Conservation (phyloP, 163 green algal species). For the Chlorella variabilis region DNA sequence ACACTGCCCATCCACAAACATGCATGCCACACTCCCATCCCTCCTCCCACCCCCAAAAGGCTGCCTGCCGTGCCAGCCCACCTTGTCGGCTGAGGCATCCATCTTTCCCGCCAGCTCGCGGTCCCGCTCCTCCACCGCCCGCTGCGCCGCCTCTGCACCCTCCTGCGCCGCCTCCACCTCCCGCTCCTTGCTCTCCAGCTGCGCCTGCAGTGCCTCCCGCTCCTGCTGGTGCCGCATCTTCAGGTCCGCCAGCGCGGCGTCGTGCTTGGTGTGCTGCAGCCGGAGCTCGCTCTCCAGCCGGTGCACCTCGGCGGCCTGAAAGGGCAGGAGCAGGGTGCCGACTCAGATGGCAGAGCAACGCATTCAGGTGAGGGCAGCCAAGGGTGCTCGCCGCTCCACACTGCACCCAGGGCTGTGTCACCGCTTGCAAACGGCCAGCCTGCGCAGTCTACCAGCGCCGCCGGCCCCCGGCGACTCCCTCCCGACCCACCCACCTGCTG, state of each 20-base stretch:
- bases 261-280: conserved; percentile 17
- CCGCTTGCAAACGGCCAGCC: too few species aligned
- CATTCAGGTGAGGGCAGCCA: too few species aligned
- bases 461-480: too few species aligned
- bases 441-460: too few species aligned
- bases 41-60: too few species aligned
- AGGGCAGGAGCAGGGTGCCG: too few species aligned
- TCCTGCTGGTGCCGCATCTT: conserved; percentile 23
- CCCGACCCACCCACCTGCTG: too few species aligned
- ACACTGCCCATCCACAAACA: too few species aligned
- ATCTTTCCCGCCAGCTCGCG: background rate
- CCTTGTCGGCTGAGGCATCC: conserved; percentile 12
- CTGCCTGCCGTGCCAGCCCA: background rate
- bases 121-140: background rate
- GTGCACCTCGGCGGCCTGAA: background rate
- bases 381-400: too few species aligned
- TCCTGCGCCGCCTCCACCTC: conserved; percentile 14
- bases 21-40: too few species aligned
- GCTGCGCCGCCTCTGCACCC: background rate
- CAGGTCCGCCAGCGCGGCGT: conserved; percentile 21
- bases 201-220: background rate
- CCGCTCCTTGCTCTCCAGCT: conserved; percentile 21
- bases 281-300: conserved; percentile 28
- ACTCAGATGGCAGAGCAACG: too few species aligned
- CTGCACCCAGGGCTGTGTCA: too few species aligned